Base-by-base conservation (phyloP, 164 flowering plant genomes). In the Chimonanthus salicifolius region DNA sequence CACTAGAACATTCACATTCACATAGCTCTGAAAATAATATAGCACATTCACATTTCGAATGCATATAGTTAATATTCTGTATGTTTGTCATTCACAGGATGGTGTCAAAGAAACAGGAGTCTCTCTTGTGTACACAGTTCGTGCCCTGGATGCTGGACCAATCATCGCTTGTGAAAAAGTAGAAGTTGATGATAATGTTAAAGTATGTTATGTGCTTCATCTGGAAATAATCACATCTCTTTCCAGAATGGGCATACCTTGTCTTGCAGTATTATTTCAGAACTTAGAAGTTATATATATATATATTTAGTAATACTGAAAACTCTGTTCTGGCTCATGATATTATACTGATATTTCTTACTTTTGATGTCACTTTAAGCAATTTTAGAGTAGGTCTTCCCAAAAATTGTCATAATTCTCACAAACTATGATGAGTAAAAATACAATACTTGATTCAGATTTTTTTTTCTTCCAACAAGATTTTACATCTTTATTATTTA, bases 31-130 rank as follows among this genome's bases (percentile, higher is more conserved):
- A 33, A 33, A 33, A 33, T 33, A 4, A 5, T 33, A 48, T 9
- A 66, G 49, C 11, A 44, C 44, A 13, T 2, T 66, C 49, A 46
- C 46, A 13, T 66, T 45, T 66, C 43, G 68, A 66, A 13, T 66
- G 45, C 47, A 44, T 44, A 13, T 54, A 47, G 5, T 66, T 66
- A 44, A 16, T 43, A 13, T 45, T 11, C 47, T 66, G 20, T 68
- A 10, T 33, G 60, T 64, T 62, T 72, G 9, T 64, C 21, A n/a
- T 33, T 74, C 74, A 11, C 78, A 95, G 99, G 99, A 92, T 82
- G 99, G 98, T 74, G 95, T 85, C 67, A 89, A 83, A 80, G 97
- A 94, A 85, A 94, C 97, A 7, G 99, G 99, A 77, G 97, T 94
- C 77, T 94, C 98, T 51, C 79, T 96, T 76, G 95, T 86, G 15